Evolutionary conservation across 1,284 basidiomycete genomes (phyloP), one percentile per base, ranked within the genome.

Genomic region (Pulveroboletus sp.): DNA sequence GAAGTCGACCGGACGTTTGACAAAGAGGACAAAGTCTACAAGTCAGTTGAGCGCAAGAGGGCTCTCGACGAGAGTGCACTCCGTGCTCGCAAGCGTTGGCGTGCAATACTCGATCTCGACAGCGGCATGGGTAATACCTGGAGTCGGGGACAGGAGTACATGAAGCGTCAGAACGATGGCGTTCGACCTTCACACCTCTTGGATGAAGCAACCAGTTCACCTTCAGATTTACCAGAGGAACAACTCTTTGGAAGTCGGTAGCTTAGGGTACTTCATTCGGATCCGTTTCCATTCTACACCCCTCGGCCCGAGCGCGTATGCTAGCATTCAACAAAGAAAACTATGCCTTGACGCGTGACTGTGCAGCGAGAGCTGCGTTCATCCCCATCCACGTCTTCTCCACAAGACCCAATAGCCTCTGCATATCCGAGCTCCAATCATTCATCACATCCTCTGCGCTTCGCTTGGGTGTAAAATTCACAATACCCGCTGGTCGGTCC

Each of bases 401-500:
- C 7, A 89, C 88, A 15, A 91, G 73, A 20, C 87, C 82, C 39
- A 92, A 76, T 68, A 99, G 77, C 74, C 91, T 94, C 70, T 91
- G 89, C 83, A 99, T 93, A 70, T 99, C 96, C 24, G 85, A 89
- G 73, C 91, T 95, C 97, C 97, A 99, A 59, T 90, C 90, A 69
- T 99, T 99, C 83, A 99, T 88, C 8, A 93, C 87, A 68, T 95
- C 92, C 70, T 96, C 94, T 3, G 91, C 84, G 60, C 82, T 88
- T 70, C 80, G 81, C 74, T 86, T 87, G 65, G 80, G 84, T 64
- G 85, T 85, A 80, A 99, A 99, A 67, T 81, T 89, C 56, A 99
- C 86, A 55, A 98, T 82, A 0, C 94, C 95, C 1, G 89, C 81
- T 35, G 96, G 96, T 48, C 97, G 85, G 75, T 99, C 96, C 63